Percentiles rank a stretch among this genome's conserved stretches.
These are phyloP conservation scores for Penicillium steckii DNA, from an alignment of 495 filamentous ascomycete genomes.

Conservation along the genomic window DNA sequence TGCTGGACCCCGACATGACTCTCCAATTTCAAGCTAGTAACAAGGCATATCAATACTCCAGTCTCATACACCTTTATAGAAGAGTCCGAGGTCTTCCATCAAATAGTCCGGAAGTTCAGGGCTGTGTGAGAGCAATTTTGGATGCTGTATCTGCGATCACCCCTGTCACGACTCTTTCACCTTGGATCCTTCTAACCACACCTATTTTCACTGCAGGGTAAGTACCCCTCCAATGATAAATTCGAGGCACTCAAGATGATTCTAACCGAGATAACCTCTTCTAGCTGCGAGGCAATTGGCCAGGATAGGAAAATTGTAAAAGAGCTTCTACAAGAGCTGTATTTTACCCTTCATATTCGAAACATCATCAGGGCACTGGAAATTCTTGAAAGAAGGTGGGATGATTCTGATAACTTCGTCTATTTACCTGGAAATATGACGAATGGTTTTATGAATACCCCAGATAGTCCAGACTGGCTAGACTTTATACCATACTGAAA, in stretches of 20 bases:
- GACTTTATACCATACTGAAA: slow-evolving; percentile 15
- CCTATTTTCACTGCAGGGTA: slow-evolving; percentile 20
- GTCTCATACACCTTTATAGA: slow-evolving; percentile 13
- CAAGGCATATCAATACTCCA: slow-evolving; percentile 11
- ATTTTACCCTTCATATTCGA: slow-evolving; percentile 11
- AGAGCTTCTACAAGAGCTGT: slow-evolving; percentile 11
- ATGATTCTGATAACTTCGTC: not conserved
- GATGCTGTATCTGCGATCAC: slow-evolving; percentile 10
- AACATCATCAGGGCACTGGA: slow-evolving; percentile 16
- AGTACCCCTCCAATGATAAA: not conserved
- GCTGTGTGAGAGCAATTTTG: slow-evolving; percentile 13
- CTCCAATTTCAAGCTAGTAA: slow-evolving; percentile 16
- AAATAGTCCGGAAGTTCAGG: slow-evolving; percentile 6
- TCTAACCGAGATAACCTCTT: not conserved
- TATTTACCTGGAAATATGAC: not conserved
- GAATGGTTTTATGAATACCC: not conserved
- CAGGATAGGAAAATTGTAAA: slow-evolving; percentile 3
- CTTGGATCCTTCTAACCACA: slow-evolving; percentile 18
- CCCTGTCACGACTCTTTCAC: slow-evolving; percentile 13
- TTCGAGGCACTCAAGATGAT: not conserved
- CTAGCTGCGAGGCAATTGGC: slow-evolving; percentile 4
- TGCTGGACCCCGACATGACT: not conserved
- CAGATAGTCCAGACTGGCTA: not conserved
- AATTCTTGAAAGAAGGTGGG: slow-evolving; percentile 10
- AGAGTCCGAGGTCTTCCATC: slow-evolving; percentile 3